Conservation (phyloP, 1,139 yeast species). For the Candida pseudoviswanathii region DNA sequence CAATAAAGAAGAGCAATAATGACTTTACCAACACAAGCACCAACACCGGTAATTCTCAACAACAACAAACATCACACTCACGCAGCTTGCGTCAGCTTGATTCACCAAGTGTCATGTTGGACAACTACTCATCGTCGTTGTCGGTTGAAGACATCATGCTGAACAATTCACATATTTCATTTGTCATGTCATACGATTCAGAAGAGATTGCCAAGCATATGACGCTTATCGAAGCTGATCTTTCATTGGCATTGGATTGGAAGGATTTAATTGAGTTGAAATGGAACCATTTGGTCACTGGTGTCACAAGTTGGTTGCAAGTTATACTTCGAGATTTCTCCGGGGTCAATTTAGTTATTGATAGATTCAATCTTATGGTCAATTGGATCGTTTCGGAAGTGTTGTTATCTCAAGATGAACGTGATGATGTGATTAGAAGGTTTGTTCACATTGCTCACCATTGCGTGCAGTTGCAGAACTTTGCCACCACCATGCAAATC, state of each 20-base stretch:
- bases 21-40: neutral
- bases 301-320: conserved; percentile 87
- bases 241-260: conserved; percentile 88
- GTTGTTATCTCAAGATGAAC: conserved; percentile 63
- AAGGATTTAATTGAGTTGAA: conserved; percentile 77
- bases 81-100: conserved; percentile 12
- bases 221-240: conserved; percentile 83
- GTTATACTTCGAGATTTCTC: conserved; percentile 64
- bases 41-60: conserved; percentile 8
- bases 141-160: conserved; percentile 41
- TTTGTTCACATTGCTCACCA: conserved; percentile 85
- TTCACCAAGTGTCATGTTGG: conserved; percentile 42
- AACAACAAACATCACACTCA: conserved; percentile 1
- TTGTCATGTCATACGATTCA: conserved; percentile 72
- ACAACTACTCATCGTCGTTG: conserved; percentile 37
- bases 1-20: conserved; percentile 15
- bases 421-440: conserved; percentile 70
- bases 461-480: conserved; percentile 74
- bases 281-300: conserved; percentile 68
- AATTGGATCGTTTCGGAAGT: conserved; percentile 94
- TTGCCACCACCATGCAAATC: conserved; percentile 84
- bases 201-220: conserved; percentile 71
- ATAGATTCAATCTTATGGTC: conserved; percentile 85
- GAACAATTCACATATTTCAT: conserved; percentile 65
- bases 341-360: conserved; percentile 83